Evolutionary conservation across 2,329 filamentous ascomycete genomes (phyloP).

Genomic region (Aspergillus luchuensis): DNA sequence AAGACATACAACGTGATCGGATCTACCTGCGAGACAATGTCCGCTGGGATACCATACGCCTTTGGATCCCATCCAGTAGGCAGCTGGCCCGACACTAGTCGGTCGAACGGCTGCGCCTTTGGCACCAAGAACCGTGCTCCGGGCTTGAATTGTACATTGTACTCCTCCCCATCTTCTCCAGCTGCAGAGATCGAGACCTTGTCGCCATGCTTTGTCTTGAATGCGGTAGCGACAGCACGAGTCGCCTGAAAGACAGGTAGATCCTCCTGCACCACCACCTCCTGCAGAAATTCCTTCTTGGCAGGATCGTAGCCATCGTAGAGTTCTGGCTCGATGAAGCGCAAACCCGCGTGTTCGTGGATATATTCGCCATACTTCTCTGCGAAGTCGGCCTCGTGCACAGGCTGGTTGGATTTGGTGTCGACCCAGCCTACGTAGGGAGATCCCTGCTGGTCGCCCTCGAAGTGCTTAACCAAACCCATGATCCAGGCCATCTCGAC

Average conservation of each 20-base stretch:
- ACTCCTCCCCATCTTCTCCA: background rate
- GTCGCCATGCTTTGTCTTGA: conserved; percentile 1
- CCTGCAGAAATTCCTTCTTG: conserved; percentile 92
- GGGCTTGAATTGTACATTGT: conserved; percentile 84
- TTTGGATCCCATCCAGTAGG: conserved; percentile 96
- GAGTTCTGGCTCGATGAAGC: conserved; percentile 62
- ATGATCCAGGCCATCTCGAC: conserved; percentile 16
- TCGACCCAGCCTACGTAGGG: conserved; percentile 7
- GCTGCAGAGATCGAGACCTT: background rate
- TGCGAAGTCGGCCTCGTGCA: conserved; percentile 2
- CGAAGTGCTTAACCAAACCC: conserved; percentile 9
- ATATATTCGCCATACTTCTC: conserved; percentile 50
- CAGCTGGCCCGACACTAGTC: conserved; percentile 81
- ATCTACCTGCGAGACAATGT: conserved; percentile 93
- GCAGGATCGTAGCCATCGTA: conserved; percentile 66
- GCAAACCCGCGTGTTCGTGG: conserved; percentile 90
- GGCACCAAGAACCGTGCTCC: conserved; percentile 69
- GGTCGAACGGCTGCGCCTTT: conserved; percentile 3
- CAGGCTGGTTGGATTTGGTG: background rate
- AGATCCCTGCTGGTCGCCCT: background rate
- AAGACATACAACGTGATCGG: conserved; percentile 90
- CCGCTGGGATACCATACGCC: conserved; percentile 88
- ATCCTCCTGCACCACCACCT: conserved; percentile 92
- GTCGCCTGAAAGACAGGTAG: conserved; percentile 71
- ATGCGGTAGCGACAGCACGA: background rate